Evolutionary conservation across 2,329 filamentous ascomycete genomes (phyloP), one percentile per base, ranked within the genome.

Genomic region (Pezicula rhizophila): DNA sequence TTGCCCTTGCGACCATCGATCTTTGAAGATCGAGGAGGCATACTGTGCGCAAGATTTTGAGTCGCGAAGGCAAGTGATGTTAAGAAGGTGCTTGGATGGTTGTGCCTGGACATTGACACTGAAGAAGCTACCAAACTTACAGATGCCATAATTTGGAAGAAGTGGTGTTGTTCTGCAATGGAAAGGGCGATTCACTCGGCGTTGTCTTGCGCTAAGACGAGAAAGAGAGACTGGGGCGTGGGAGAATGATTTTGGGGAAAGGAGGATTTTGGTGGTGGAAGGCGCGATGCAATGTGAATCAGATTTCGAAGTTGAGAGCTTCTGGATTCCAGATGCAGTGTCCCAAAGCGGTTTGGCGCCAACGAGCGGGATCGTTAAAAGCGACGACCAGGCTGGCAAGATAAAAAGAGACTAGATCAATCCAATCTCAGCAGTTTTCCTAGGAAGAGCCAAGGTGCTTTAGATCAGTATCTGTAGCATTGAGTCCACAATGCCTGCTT

Each of bases 71-170:
- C 23, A 23, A n/a, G 38, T 20, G 15, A 18, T 37, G 14, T 23
- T 35, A 42, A 10, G 23, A 42, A 31, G 17, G 39, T 45, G 14
- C 14, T 31, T 18, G 33, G 39, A 25, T 28, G 26, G 31, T 26
- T 41, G 23, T 23, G 23, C 6, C 23, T 23, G 23, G 23, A 23
- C 23, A 23, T 23, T 3, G 23, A 23, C 2, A 23, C 7, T 31
- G 11, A 31, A 11, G 8, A 31, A 10, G 28, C 28, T 12, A 31
- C 8, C 28, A 3, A 42, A 60, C 60, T 55, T 56, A 63, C 60
- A 55, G 53, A 49, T 42, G 60, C 59, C 60, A 61, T 62, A 51
- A 43, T 57, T 49, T 51, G 44, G 42, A 37, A 33, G 49, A 50
- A 47, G 44, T 20, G 42, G 38, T 43, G 52, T 47, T 38, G 43